These are phyloP conservation scores for Sclerotinia borealis DNA, from an alignment of 2,329 filamentous ascomycete species.

Conservation along the genomic window DNA sequence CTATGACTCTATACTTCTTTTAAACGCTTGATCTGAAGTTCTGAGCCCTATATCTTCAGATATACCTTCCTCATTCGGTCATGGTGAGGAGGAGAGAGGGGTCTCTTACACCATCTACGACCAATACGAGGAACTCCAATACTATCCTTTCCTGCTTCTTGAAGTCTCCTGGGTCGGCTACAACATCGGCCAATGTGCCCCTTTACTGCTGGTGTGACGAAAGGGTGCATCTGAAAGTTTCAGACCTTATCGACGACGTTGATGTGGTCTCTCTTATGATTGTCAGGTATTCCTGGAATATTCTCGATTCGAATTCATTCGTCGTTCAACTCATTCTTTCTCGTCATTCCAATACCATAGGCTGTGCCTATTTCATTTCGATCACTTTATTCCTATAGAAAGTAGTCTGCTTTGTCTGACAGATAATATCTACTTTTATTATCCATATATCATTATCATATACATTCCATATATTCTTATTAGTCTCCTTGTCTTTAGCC, in stretches of 20 bases:
- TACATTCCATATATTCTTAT: background rate
- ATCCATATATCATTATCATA: background rate
- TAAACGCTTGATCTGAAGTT: background rate
- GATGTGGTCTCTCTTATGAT: background rate
- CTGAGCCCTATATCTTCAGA: background rate
- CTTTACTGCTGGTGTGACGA: background rate
- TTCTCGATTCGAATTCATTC: background rate
- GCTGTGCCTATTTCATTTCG: background rate
- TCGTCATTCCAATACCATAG: background rate
- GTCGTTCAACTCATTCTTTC: background rate
- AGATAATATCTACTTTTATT: background rate
- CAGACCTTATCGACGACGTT: background rate
- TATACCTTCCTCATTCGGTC: no score
- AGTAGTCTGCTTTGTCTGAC: background rate
- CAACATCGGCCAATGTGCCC: no score
- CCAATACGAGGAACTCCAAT: background rate
- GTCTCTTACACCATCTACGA: background rate
- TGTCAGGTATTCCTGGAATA: background rate
- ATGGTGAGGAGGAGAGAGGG: background rate
- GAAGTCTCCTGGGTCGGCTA: background rate
- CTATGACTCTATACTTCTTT: no score
- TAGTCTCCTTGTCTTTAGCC: conserved; percentile 43
- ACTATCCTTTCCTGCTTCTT: background rate
- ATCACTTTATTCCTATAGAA: background rate
- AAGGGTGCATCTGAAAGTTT: background rate